These are phyloP conservation scores for Favolaschia claudopus DNA, from an alignment of 768 basidiomycete genomes.

Conservation along the genomic window DNA sequence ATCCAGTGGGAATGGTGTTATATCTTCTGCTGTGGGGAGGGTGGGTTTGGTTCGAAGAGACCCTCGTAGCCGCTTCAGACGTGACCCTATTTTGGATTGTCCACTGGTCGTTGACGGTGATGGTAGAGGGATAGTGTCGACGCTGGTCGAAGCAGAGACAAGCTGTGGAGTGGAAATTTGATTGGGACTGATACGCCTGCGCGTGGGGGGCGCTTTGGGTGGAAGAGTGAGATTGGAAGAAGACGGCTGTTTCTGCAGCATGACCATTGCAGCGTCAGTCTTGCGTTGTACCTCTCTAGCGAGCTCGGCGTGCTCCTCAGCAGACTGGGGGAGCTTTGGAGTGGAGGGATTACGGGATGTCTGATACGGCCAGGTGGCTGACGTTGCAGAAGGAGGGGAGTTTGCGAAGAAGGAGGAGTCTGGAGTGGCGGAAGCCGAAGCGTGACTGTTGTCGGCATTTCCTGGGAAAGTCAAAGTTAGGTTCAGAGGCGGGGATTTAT, in stretches of 20 bases:
- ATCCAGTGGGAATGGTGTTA: constrained; percentile 52
- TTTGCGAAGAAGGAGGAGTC: constrained; percentile 26
- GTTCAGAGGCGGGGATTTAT: constrained; percentile 28
- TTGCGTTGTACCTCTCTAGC: constrained; percentile 72
- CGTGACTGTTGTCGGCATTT: not conserved
- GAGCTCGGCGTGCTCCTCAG: constrained; percentile 62
- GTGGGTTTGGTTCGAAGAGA: constrained; percentile 64
- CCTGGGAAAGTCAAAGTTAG: constrained; percentile 22
- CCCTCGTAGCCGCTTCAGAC: constrained; percentile 76
- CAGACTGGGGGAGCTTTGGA: constrained; percentile 49
- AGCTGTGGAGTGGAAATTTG: constrained; percentile 73
- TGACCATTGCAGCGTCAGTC: constrained; percentile 70
- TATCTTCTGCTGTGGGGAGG: constrained; percentile 55
- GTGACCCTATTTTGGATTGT: constrained; percentile 69
- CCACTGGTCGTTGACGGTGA: constrained; percentile 55
- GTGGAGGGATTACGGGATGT: constrained; percentile 51
- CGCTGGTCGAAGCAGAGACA: constrained; percentile 71
- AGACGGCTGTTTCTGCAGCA: constrained; percentile 61
- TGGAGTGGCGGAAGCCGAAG: constrained; percentile 23
- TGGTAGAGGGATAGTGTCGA: constrained; percentile 71
- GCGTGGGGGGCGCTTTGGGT: constrained; percentile 50
- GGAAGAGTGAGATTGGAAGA: constrained; percentile 50
- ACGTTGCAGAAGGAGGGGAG: constrained; percentile 33
- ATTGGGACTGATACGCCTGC: constrained; percentile 65
- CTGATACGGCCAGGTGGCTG: constrained; percentile 40